phyloP scores from a whole-genome alignment of 768 basidiomycete genomes.

The Mycena capillaripes region DNA sequence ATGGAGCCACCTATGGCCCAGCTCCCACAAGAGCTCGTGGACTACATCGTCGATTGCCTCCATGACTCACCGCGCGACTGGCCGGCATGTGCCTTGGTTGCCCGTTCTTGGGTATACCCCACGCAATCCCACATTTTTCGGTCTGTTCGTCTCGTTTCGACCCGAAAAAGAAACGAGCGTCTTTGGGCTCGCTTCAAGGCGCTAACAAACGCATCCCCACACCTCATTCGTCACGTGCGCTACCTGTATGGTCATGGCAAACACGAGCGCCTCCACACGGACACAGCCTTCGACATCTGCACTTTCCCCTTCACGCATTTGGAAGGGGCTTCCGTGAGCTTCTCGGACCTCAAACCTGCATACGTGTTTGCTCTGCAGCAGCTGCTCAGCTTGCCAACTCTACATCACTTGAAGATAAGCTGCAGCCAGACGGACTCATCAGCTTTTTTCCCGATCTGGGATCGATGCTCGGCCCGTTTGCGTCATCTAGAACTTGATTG shows the following conservation, averaged over 20 bases:
- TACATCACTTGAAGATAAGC: constrained; percentile 4
- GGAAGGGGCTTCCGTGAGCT: constrained; percentile 1
- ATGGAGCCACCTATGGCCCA: not conserved
- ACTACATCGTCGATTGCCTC: not conserved
- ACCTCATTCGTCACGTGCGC: constrained; percentile 1
- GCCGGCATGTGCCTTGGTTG: not conserved
- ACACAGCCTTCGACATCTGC: not conserved
- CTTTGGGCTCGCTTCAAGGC: constrained; percentile 1
- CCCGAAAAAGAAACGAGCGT: not conserved
- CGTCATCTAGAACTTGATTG: constrained; percentile 1
- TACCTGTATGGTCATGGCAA: constrained; percentile 1
- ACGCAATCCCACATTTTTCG: not conserved
- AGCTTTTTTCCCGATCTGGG: not conserved
- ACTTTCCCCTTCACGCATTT: constrained; percentile 1
- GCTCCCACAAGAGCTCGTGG: not conserved
- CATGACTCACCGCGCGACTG: not conserved
- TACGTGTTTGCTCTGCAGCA: not conserved
- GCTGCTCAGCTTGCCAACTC: not conserved
- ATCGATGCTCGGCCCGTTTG: not conserved
- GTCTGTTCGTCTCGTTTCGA: not conserved
- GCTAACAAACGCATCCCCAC: not conserved
- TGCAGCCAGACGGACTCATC: not conserved
- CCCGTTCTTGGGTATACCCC: not conserved
- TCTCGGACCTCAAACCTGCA: not conserved
- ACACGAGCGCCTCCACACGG: not conserved